Evolutionary conservation across 192 early-diverging fungal genomes (phyloP).

Genomic region (Coemansia sp.): DNA sequence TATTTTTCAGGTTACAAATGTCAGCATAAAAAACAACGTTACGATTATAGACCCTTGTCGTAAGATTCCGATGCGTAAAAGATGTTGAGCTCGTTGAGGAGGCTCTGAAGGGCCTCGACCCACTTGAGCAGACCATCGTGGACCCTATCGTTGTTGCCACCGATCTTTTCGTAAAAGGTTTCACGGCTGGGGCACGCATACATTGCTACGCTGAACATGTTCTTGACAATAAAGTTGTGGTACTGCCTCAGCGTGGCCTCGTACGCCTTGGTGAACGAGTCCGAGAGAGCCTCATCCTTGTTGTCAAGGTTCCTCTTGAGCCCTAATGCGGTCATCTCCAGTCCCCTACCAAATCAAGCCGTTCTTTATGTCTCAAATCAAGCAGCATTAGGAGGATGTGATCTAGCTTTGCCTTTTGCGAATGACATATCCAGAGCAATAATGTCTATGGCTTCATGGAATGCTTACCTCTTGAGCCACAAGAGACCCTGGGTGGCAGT

Average conservation of each 20-base stretch:
- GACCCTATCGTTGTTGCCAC: constrained; percentile 60
- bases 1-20: not conserved
- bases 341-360: constrained; percentile 54
- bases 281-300: constrained; percentile 60
- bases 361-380: not conserved
- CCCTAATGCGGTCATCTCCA: constrained; percentile 74
- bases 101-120: constrained; percentile 71
- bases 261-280: constrained; percentile 75
- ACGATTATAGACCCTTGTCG: constrained; percentile 50
- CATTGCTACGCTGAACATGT: constrained; percentile 75
- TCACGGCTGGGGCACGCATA: constrained; percentile 86
- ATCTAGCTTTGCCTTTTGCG: not conserved
- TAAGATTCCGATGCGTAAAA: constrained; percentile 57
- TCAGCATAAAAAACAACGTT: no score
- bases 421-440: not conserved
- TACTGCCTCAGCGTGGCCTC: constrained; percentile 65
- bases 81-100: constrained; percentile 63
- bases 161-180: constrained; percentile 86
- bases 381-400: not conserved
- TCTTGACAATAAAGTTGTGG: constrained; percentile 69
- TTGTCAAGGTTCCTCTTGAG: constrained; percentile 61
- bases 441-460: not conserved
- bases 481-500: constrained; percentile 87
- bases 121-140: constrained; percentile 64
- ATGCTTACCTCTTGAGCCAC: constrained; percentile 82